These are phyloP conservation scores for Hygrophila difformis DNA, from an alignment of 257 asterid genomes.

Conservation along the genomic window DNA sequence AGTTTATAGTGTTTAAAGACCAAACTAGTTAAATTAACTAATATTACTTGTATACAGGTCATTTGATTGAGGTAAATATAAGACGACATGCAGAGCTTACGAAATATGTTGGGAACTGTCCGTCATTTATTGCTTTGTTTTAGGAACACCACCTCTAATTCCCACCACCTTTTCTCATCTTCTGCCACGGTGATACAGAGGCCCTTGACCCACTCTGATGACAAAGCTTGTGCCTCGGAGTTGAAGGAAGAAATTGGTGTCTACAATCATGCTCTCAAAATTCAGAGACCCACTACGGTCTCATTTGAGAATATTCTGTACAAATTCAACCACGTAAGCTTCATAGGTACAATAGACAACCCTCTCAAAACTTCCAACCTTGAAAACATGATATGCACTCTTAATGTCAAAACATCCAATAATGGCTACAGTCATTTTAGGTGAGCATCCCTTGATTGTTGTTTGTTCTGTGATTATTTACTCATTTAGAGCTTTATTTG, in stretches of 20 bases:
- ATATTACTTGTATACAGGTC: no score
- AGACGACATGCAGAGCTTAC: no score
- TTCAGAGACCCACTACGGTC: constrained; percentile 52
- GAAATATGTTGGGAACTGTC: constrained; percentile 22
- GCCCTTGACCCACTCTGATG: constrained; percentile 19
- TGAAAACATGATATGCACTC: no score
- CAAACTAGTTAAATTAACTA: no score
- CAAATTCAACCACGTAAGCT: constrained; percentile 48
- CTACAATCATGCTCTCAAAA: constrained; percentile 47
- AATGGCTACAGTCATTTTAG: constrained; percentile 13
- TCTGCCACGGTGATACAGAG: constrained; percentile 19
- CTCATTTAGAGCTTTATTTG: not conserved
- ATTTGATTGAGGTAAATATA: no score
- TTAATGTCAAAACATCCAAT: constrained; percentile 26
- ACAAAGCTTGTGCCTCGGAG: constrained; percentile 19
- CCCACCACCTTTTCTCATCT: constrained; percentile 28
- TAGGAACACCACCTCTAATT: constrained; percentile 12
- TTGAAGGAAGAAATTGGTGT: constrained; percentile 40
- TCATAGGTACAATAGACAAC: constrained; percentile 39
- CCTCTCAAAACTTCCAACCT: constrained; percentile 37
- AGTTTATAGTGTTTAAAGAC: no score
- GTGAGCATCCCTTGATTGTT: constrained; percentile 22
- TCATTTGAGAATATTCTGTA: constrained; percentile 6
- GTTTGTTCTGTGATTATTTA: not conserved
- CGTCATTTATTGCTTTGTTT: constrained; percentile 18